Conservation (phyloP, 2,329 filamentous ascomycete genomes). For the Conoideocrella luteorostrata region DNA sequence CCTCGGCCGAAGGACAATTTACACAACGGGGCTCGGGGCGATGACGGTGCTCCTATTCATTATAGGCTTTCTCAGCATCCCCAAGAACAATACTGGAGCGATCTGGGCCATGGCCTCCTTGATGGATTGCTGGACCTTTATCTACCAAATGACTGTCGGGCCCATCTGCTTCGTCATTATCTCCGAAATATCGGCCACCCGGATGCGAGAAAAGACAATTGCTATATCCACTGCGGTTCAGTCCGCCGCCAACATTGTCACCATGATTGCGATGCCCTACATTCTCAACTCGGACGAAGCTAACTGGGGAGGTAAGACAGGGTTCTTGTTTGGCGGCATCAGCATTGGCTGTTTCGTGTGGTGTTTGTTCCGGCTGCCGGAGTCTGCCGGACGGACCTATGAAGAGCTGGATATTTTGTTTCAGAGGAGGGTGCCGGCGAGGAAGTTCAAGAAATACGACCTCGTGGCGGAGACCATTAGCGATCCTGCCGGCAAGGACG, state of each 20-base stretch:
- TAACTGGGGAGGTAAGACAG: conserved; percentile 25
- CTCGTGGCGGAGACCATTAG: conserved; percentile 12
- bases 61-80: conserved; percentile 34
- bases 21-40: conserved; percentile 18
- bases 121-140: conserved; percentile 34
- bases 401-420: conserved; percentile 26
- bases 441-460: conserved; percentile 14
- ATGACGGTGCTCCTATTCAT: conserved; percentile 32
- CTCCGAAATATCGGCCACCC: conserved; percentile 30
- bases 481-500: no score
- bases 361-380: conserved; percentile 23
- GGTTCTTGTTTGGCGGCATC: conserved; percentile 23
- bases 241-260: conserved; percentile 18
- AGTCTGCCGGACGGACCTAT: conserved; percentile 22
- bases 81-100: conserved; percentile 22
- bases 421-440: conserved; percentile 12
- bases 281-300: conserved; percentile 25
- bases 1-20: conserved; percentile 34
- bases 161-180: conserved; percentile 37
- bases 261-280: conserved; percentile 22
- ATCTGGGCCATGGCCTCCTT: conserved; percentile 33
- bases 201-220: conserved; percentile 25
- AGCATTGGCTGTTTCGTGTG: conserved; percentile 18
- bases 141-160: conserved; percentile 35
- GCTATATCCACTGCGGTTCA: conserved; percentile 22